Evolutionary conservation across 1,139 yeast genomes (phyloP).

Genomic region (Suhomyces wounanorum): DNA sequence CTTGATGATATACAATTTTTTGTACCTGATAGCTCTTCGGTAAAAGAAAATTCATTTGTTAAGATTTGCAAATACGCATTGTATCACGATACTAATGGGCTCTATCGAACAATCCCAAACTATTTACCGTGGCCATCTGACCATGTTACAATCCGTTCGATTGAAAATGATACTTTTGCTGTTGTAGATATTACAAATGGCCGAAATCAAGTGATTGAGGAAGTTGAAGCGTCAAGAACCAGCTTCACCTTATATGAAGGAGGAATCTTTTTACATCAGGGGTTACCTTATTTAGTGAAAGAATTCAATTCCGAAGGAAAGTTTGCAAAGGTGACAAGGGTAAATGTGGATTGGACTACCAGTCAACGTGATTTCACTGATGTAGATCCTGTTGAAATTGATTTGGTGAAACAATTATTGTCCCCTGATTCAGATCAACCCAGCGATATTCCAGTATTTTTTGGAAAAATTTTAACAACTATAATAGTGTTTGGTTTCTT

Average conservation of each 20-base stretch:
- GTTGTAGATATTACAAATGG: constrained; percentile 85
- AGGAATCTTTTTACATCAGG: constrained; percentile 92
- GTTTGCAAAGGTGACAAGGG: constrained; percentile 82
- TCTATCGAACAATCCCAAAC: constrained; percentile 58
- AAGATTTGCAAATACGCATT: constrained; percentile 48
- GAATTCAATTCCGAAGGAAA: constrained; percentile 76
- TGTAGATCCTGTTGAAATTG: constrained; percentile 82
- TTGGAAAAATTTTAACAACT: constrained; percentile 72
- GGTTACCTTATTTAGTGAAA: constrained; percentile 80
- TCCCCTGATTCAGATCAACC: constrained; percentile 21
- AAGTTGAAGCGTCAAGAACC: constrained; percentile 86
- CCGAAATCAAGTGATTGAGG: constrained; percentile 77
- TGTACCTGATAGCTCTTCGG: constrained; percentile 23
- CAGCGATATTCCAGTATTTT: constrained; percentile 67
- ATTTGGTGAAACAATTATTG: constrained; percentile 56
- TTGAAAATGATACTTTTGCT: constrained; percentile 77
- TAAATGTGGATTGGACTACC: constrained; percentile 92
- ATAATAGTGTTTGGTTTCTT: constrained; percentile 89
- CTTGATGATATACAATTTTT: constrained; percentile 61
- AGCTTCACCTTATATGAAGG: constrained; percentile 94
- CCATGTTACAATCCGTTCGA: constrained; percentile 74
- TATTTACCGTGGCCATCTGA: constrained; percentile 82
- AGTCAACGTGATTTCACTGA: constrained; percentile 89
- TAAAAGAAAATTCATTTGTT: constrained; percentile 27
- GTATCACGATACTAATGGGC: constrained; percentile 50